These are phyloP conservation scores for Irpex sp. DNA, from an alignment of 1,284 basidiomycete genomes.

Conservation along the genomic window DNA sequence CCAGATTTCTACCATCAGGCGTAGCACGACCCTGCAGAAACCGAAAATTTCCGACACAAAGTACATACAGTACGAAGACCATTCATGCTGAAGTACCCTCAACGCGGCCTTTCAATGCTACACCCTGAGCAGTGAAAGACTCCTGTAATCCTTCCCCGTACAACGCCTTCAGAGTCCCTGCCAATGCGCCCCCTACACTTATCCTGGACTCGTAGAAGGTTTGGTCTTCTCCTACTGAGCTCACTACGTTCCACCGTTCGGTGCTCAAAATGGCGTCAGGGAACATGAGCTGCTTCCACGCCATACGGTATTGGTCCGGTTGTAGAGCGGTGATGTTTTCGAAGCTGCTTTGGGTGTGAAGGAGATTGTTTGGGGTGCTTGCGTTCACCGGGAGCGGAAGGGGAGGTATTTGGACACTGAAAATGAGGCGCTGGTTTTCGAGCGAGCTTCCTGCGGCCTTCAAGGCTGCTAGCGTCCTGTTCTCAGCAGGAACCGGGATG, in stretches of 20 bases:
- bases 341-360: neutral
- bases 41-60: neutral
- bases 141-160: neutral
- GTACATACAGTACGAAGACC: neutral
- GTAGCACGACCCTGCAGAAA: neutral
- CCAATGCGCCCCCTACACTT: neutral
- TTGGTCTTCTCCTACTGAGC: neutral
- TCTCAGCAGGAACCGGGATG: neutral
- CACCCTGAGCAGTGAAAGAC: neutral
- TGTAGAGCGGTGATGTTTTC: neutral
- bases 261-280: neutral
- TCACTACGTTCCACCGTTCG: neutral
- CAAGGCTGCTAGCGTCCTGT: neutral
- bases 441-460: neutral
- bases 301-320: neutral
- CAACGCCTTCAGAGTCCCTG: neutral
- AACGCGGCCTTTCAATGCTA: neutral
- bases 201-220: neutral
- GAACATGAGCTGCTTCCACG: neutral
- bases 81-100: neutral
- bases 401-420: neutral
- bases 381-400: neutral
- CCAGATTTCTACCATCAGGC: no score
- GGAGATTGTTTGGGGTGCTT: neutral
- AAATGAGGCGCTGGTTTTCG: neutral